Percentiles rank a stretch among this genome's conserved stretches.
Evolutionary conservation across 805 yeast species (phyloP).

Genomic region (Candida odintsovae): DNA sequence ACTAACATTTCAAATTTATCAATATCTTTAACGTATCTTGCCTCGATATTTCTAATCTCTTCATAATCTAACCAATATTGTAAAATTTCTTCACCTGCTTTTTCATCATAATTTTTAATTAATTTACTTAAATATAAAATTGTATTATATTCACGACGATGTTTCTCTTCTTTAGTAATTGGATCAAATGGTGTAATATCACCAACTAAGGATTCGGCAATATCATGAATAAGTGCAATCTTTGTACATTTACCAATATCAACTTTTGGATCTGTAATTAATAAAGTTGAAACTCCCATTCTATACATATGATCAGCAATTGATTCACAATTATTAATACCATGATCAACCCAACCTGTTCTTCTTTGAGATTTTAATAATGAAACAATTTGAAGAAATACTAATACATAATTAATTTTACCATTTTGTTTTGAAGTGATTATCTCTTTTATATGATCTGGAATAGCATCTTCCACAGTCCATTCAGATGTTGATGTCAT

Average conservation of each 20-base stretch:
- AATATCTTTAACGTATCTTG: constrained; percentile 86
- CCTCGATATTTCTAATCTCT: constrained; percentile 73
- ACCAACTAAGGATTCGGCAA: constrained; percentile 91
- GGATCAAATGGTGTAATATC: constrained; percentile 84
- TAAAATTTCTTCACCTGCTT: constrained; percentile 57
- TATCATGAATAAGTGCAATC: constrained; percentile 87
- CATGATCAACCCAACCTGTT: constrained; percentile 90
- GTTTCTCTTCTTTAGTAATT: constrained; percentile 75
- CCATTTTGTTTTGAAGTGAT: constrained; percentile 22
- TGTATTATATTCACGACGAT: constrained; percentile 70
- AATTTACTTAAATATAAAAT: constrained; percentile 59
- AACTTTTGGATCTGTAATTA: constrained; percentile 46
- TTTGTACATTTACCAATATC: constrained; percentile 69
- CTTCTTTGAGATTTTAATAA: constrained; percentile 73
- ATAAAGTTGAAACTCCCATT: constrained; percentile 78
- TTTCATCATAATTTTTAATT: constrained; percentile 56
- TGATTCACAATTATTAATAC: constrained; percentile 41
- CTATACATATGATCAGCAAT: constrained; percentile 96
- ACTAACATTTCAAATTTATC: constrained; percentile 86
- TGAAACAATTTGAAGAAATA: constrained; percentile 60
- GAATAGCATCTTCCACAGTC: constrained; percentile 52
- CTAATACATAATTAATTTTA: constrained; percentile 43
- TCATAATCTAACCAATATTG: constrained; percentile 89
- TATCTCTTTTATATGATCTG: constrained; percentile 35
- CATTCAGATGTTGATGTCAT: constrained; percentile 28